A percentile compares a stretch with the other conserved stretches of the same genome.
These are phyloP conservation scores for Gossypium ekmanianum DNA, from an alignment of 345 rosid genomes.

Conservation along the genomic window DNA sequence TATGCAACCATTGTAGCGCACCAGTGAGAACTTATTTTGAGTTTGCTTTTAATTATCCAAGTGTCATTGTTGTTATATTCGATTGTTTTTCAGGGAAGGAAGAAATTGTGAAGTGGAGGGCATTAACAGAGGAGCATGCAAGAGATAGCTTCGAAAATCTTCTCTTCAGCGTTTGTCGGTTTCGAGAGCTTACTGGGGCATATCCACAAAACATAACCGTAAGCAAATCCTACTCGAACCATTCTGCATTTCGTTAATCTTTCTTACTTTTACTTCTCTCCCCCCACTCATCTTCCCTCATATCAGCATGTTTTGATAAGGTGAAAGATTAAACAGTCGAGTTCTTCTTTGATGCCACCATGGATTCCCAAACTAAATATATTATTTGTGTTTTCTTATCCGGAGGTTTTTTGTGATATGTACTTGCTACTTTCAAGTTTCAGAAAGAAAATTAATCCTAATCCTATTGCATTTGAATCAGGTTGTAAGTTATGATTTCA, in stretches of 20 bases:
- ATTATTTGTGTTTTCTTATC: not conserved
- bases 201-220: constrained; percentile 90
- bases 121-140: constrained; percentile 68
- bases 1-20: not conserved
- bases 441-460: not conserved
- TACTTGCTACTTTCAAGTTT: not conserved
- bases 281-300: not conserved
- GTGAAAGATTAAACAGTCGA: not conserved
- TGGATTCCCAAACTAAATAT: not conserved
- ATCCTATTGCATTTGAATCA: constrained; percentile 20
- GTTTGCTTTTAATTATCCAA: not conserved
- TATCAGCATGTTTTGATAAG: not conserved
- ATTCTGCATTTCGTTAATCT: not conserved
- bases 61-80: constrained; percentile 8
- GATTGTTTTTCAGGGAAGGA: constrained; percentile 50
- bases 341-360: not conserved
- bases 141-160: constrained; percentile 62
- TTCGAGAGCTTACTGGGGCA: constrained; percentile 88
- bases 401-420: not conserved
- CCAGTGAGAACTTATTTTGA: not conserved
- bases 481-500: constrained; percentile 96
- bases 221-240: constrained; percentile 25
- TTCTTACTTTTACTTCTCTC: not conserved
- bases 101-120: constrained; percentile 68
- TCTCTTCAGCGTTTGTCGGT: constrained; percentile 84